Conservation (phyloP, 108 stramenopile genomes). For the Cyclostephanos tholiformis region DNA sequence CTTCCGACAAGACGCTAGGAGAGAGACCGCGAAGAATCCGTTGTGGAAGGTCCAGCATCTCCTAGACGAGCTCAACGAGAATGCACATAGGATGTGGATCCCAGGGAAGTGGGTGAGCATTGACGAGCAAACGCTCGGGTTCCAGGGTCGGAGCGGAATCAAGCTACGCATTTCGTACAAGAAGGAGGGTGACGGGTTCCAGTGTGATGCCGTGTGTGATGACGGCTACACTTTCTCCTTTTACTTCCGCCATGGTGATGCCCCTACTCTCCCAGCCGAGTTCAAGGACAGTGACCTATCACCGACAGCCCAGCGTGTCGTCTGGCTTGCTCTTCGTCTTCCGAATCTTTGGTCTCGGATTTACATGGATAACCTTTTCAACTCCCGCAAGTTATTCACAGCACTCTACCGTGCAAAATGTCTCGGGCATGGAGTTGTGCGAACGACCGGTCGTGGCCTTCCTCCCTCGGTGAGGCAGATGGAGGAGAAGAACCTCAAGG, state of each 20-base stretch:
- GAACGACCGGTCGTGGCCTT: conserved; percentile 1
- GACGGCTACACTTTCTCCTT: conserved; percentile 18
- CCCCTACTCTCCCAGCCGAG: neutral
- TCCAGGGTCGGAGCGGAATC: conserved; percentile 27
- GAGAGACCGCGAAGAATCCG: conserved; percentile 1
- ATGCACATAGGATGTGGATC: conserved; percentile 12
- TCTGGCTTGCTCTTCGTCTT: conserved; percentile 6
- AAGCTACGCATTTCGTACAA: conserved; percentile 35
- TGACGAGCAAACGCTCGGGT: conserved; percentile 44
- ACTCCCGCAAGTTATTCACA: conserved; percentile 2
- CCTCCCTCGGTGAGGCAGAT: neutral
- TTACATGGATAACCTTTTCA: conserved; percentile 13
- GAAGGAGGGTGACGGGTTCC: conserved; percentile 42
- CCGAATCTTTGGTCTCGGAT: neutral
- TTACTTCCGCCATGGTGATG: conserved; percentile 2
- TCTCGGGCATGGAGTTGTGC: conserved; percentile 1
- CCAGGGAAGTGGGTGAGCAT: conserved; percentile 19
- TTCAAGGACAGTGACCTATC: neutral
- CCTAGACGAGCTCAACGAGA: neutral
- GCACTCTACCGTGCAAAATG: neutral
- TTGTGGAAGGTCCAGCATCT: conserved; percentile 13
- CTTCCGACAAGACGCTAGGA: no score
- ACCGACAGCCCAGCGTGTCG: conserved; percentile 1
- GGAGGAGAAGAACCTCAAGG: conserved; percentile 3
- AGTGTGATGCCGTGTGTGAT: conserved; percentile 22